phyloP scores from a whole-genome alignment of 805 yeast species.

The Yamadazyma kitorensis region DNA sequence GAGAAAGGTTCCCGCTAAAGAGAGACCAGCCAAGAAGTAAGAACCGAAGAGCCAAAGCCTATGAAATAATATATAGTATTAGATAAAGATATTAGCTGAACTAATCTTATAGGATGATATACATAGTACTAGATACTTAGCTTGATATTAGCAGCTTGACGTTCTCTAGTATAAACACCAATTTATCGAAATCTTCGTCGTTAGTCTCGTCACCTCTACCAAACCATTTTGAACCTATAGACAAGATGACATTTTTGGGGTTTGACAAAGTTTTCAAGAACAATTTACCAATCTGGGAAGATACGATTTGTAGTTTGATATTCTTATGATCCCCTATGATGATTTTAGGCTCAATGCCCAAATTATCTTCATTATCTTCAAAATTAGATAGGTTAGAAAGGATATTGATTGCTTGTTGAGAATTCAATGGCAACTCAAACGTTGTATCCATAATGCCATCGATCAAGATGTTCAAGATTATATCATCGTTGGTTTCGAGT shows the following conservation, averaged over 20 bases:
- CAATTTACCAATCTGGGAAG: conserved; percentile 48
- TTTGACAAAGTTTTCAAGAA: conserved; percentile 23
- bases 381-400: conserved; percentile 13
- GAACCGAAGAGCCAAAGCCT: conserved; percentile 3
- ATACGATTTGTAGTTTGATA: conserved; percentile 46
- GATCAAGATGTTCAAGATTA: conserved; percentile 35
- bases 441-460: conserved; percentile 52
- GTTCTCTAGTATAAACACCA: conserved; percentile 41
- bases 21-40: conserved; percentile 36
- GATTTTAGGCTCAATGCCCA: conserved; percentile 44
- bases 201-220: conserved; percentile 27
- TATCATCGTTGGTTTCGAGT: conserved; percentile 36
- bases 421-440: conserved; percentile 38
- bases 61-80: too few species aligned
- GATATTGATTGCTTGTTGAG: conserved; percentile 19
- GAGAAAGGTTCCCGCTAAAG: conserved; percentile 70
- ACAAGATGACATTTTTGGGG: conserved; percentile 40
- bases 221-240: conserved; percentile 49
- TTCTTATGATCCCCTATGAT: conserved; percentile 48
- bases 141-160: conserved; percentile 14
- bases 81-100: too few species aligned
- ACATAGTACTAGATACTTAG: not conserved
- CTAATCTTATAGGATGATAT: too few species aligned
- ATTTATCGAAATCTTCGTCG: conserved; percentile 42
- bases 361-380: conserved; percentile 15